Percentiles rank a stretch among this genome's conserved stretches.
Conservation (phyloP, 192 early-diverging fungal species). For the Borealophlyctis nickersoniae region DNA sequence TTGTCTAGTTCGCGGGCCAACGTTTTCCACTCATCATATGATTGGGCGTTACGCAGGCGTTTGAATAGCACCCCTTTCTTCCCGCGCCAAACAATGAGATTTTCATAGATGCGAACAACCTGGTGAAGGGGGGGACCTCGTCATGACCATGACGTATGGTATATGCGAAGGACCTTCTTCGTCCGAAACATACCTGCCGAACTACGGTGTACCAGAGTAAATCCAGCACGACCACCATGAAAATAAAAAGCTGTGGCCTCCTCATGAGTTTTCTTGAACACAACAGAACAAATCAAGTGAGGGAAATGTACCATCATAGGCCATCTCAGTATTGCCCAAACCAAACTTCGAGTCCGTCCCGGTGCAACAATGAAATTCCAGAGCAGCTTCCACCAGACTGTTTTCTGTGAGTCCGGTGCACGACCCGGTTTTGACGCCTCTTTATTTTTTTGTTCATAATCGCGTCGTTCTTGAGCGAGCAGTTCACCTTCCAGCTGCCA, state of each 20-base stretch:
- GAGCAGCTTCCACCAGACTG: no score
- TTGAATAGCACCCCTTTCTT: slow-evolving; percentile 44
- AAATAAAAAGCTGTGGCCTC: slow-evolving; percentile 53
- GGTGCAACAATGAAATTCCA: slow-evolving; percentile 2
- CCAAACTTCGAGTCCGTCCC: slow-evolving; percentile 6
- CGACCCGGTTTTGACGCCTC: slow-evolving; percentile 1
- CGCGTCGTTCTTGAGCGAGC: slow-evolving; percentile 13
- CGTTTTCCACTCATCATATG: slow-evolving; percentile 62
- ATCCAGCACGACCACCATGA: slow-evolving; percentile 64
- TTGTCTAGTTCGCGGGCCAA: slow-evolving; percentile 59
- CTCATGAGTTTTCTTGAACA: no score
- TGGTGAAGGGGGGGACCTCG: no score
- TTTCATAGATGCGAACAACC: slow-evolving; percentile 53
- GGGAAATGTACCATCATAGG: slow-evolving; percentile 23
- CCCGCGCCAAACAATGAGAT: slow-evolving; percentile 61
- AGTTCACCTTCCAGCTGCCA: slow-evolving; percentile 22
- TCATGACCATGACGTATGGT: no score
- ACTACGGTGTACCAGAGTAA: slow-evolving; percentile 55
- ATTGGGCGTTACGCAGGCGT: slow-evolving; percentile 44
- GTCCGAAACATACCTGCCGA: slow-evolving; percentile 27
- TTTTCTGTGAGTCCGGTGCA: no score
- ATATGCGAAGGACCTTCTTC: no score
- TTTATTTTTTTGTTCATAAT: background rate
- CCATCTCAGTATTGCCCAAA: slow-evolving; percentile 24
- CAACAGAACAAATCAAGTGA: no score